Percentiles rank a stretch among this genome's conserved stretches.
phyloP scores from a whole-genome alignment of 305 asterid species.

The Rubia tinctorum region DNA sequence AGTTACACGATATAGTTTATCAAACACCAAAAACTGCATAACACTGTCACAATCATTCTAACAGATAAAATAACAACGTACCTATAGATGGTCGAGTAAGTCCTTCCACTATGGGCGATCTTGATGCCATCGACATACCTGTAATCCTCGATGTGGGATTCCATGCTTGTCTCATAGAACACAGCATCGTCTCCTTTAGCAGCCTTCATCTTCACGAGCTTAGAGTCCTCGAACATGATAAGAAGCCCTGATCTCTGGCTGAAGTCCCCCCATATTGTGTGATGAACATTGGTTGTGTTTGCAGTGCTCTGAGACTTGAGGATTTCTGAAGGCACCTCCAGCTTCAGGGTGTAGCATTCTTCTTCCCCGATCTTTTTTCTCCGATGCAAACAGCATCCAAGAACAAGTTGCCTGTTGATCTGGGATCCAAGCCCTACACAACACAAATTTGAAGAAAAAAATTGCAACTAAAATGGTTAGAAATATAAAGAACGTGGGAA shows the following conservation, averaged over 20 bases:
- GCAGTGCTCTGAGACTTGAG: constrained; percentile 67
- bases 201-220: constrained; percentile 68
- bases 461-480: no score
- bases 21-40: neutral
- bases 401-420: constrained; percentile 75
- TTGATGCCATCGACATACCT: constrained; percentile 70
- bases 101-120: constrained; percentile 77
- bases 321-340: constrained; percentile 57
- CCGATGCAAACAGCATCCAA: constrained; percentile 76
- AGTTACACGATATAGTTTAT: no score
- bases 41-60: no score
- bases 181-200: constrained; percentile 56
- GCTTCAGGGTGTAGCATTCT: constrained; percentile 74
- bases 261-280: constrained; percentile 86
- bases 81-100: constrained; percentile 64
- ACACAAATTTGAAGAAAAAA: neutral
- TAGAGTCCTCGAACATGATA: constrained; percentile 69
- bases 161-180: constrained; percentile 80
- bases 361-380: constrained; percentile 72
- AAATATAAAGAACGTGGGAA: no score
- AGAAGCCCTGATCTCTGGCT: constrained; percentile 85
- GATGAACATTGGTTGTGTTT: constrained; percentile 68
- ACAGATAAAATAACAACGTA: constrained; percentile 29
- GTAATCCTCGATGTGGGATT: constrained; percentile 66
- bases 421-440: constrained; percentile 76